Evolutionary conservation across 1,284 basidiomycete genomes (phyloP), one percentile per base, ranked within the genome.

Genomic region (Moniliophthora roreri): DNA sequence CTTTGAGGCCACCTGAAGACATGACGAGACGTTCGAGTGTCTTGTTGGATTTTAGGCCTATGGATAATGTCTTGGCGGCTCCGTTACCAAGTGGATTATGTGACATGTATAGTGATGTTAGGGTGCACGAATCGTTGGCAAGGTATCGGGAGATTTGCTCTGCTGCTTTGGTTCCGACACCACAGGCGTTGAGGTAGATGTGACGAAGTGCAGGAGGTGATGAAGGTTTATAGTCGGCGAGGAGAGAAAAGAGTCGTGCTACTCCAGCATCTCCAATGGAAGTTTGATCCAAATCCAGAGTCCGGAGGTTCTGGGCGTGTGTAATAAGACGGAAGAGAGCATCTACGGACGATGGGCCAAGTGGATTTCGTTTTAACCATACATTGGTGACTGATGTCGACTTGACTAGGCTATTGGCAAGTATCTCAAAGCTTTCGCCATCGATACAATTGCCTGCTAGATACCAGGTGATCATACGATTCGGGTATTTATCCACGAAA

Each of bases 301-400:
- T 59, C 15, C 56, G 53, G 18, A 61, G 39, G 13, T 52, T 50
- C 20, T 54, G 58, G 11, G 54, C 54, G 21, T 50, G 53, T 1
- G 50, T 52, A 50, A 61, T 56, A 20, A 61, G 58, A 15, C 58
- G 58, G 16, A 55, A 49, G 28, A 61, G 2, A 20, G 58, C 52
- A 35, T 50, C 21, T 23, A 50, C 46, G 1, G 60, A 57, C 18
- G 49, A 48, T 26, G 56, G 54, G 11, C 53, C 56, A 10, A 61
- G 32, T 13, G 60, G 58, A 53, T 61, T 61, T 16, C 60, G 60
- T 35, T 61, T 61, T n/a, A 61, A 48, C 60, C 60, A 61, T n/a
- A 59, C 28, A 41, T 56, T 57, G 18, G 52, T 54, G 5, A 58
- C 50, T 34, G 50, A 51, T 11, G 60, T 35, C 13, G 56, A 58